A percentile compares a stretch with the other conserved stretches of the same genome.
These are phyloP conservation scores for Sanghuangporus baumii DNA, from an alignment of 1,284 basidiomycete species.

Conservation along the genomic window DNA sequence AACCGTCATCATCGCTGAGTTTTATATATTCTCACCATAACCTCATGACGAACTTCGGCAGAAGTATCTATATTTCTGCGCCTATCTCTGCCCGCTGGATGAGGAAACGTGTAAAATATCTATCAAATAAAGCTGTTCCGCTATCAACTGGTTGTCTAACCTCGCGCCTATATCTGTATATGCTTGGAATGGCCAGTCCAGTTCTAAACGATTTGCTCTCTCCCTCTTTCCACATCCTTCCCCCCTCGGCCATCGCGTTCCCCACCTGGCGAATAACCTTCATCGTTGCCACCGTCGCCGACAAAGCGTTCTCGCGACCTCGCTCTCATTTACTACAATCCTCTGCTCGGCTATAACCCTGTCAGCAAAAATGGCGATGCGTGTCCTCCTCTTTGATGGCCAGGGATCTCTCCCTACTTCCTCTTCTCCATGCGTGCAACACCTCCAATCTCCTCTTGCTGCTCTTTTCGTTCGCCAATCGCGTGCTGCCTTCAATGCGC, in stretches of 20 bases:
- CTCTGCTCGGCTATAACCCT: not conserved
- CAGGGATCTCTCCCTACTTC: constrained; percentile 11
- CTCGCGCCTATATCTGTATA: not conserved
- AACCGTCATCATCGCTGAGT: too few relatives aligned
- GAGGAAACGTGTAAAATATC: not conserved
- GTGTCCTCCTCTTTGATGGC: constrained; percentile 18
- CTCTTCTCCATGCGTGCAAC: not conserved
- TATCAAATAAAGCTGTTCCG: not conserved
- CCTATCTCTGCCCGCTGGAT: not conserved
- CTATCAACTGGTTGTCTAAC: not conserved
- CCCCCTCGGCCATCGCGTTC: not conserved
- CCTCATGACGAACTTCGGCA: not conserved
- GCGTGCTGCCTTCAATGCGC: not conserved
- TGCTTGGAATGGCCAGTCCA: not conserved
- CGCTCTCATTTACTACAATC: not conserved
- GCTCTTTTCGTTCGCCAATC: constrained; percentile 6
- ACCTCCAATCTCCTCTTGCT: constrained; percentile 3
- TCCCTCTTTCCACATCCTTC: constrained; percentile 5
- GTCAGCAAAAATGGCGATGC: constrained; percentile 11
- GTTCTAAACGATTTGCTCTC: constrained; percentile 1
- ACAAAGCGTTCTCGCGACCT: not conserved
- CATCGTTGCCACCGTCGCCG: not conserved
- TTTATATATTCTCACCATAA: not conserved
- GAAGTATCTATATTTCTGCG: not conserved
- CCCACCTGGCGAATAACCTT: not conserved